Conservation (phyloP, 208 protist species). For the Acanthamoeba royreba region DNA sequence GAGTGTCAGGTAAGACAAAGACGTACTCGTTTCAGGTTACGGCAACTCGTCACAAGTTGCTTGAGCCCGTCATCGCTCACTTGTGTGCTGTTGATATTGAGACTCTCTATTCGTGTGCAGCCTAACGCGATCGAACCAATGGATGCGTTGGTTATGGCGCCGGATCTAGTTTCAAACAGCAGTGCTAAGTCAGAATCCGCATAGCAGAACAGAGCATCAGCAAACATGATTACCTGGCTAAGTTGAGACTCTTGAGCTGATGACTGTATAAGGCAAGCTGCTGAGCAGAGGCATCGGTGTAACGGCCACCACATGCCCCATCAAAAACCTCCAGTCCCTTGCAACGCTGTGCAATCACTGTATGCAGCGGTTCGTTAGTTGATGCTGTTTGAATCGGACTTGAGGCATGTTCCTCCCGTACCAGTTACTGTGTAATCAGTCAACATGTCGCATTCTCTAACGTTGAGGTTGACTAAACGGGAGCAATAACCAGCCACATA, state of each 20-base stretch:
- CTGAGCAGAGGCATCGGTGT: not conserved
- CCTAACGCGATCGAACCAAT: not conserved
- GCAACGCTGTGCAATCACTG: constrained; percentile 35
- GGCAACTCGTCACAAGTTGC: not conserved
- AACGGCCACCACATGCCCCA: not conserved
- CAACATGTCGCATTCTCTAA: not conserved
- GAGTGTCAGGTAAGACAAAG: not conserved
- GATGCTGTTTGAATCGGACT: too few species aligned
- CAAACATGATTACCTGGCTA: not conserved
- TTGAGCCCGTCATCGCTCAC: constrained; percentile 30
- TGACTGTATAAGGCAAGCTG: constrained; percentile 28
- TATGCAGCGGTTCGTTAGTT: not conserved
- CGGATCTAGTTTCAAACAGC: not conserved
- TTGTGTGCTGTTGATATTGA: constrained; percentile 24
- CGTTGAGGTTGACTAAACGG: not conserved
- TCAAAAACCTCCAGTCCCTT: not conserved
- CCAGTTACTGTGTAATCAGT: constrained; percentile 8
- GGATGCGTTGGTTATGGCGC: not conserved
- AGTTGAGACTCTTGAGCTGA: not conserved
- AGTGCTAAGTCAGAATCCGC: not conserved
- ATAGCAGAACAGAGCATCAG: not conserved
- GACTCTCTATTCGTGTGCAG: not conserved
- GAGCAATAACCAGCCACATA: constrained; percentile 22
- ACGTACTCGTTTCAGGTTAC: not conserved
- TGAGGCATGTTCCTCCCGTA: too few species aligned